Conservation (phyloP, 768 basidiomycete species). For the Podaxis sp. region DNA sequence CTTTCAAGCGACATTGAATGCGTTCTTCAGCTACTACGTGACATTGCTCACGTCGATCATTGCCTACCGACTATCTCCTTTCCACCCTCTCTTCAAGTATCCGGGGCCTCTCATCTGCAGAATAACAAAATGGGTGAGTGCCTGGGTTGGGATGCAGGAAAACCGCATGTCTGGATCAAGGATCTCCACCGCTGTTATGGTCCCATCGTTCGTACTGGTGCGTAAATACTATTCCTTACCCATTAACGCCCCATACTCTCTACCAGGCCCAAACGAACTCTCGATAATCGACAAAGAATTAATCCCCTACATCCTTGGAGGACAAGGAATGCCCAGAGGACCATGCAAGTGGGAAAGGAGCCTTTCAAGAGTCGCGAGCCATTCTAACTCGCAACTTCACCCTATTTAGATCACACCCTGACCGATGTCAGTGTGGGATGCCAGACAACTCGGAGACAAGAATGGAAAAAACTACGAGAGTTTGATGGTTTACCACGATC, state of each 20-base stretch:
- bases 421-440: slow-evolving; percentile 35
- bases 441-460: slow-evolving; percentile 28
- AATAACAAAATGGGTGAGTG: slow-evolving; percentile 22
- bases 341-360: not conserved
- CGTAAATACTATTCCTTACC: slow-evolving; percentile 13
- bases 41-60: slow-evolving; percentile 14
- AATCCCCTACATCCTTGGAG: slow-evolving; percentile 24
- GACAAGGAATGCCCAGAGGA: not conserved
- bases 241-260: slow-evolving; percentile 8
- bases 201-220: slow-evolving; percentile 32
- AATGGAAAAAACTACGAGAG: slow-evolving; percentile 13
- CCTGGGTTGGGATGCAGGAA: slow-evolving; percentile 20
- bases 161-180: slow-evolving; percentile 23
- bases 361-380: not conserved
- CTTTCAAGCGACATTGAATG: not conserved
- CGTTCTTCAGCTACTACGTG: slow-evolving; percentile 9
- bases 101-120: slow-evolving; percentile 31
- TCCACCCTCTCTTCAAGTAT: slow-evolving; percentile 32
- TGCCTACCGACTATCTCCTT: slow-evolving; percentile 32
- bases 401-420: not conserved
- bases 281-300: slow-evolving; percentile 39
- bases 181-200: slow-evolving; percentile 29
- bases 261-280: slow-evolving; percentile 47
- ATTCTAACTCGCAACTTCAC: not conserved
- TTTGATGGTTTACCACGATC: slow-evolving; percentile 22